These are phyloP conservation scores for Syzygium oleosum DNA, from an alignment of 345 rosid species.

Conservation along the genomic window DNA sequence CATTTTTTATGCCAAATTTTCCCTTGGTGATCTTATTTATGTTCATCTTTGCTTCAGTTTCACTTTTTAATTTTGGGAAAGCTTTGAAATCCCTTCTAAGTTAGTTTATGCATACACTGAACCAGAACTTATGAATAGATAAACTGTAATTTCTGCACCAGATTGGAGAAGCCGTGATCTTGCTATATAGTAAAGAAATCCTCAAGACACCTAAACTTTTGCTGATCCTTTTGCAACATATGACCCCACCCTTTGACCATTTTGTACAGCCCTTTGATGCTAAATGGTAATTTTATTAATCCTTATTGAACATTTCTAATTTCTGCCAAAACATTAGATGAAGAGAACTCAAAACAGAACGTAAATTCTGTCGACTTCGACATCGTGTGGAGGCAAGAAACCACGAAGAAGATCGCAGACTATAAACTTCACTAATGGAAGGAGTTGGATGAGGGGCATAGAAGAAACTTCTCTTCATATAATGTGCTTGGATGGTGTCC, in stretches of 20 bases:
- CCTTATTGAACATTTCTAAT: background rate
- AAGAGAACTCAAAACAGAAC: background rate
- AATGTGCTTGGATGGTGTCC: background rate
- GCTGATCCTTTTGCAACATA: background rate
- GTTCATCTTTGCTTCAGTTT: background rate
- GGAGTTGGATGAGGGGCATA: background rate
- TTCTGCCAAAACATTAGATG: background rate
- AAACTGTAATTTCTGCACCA: background rate
- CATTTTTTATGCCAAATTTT: background rate
- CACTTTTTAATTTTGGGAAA: background rate
- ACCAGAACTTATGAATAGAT: background rate
- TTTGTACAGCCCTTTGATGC: background rate
- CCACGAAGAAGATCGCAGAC: background rate
- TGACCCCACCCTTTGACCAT: background rate
- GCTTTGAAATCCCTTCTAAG: background rate
- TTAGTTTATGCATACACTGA: background rate
- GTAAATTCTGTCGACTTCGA: background rate
- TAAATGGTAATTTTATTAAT: background rate
- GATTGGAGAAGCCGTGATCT: background rate
- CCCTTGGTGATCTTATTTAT: background rate
- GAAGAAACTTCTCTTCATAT: background rate
- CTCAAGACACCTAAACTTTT: background rate
- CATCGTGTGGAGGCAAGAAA: background rate
- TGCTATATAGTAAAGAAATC: background rate
- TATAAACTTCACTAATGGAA: background rate